These are phyloP conservation scores for Saturnispora saitoi DNA, from an alignment of 805 yeast genomes.

Conservation along the genomic window DNA sequence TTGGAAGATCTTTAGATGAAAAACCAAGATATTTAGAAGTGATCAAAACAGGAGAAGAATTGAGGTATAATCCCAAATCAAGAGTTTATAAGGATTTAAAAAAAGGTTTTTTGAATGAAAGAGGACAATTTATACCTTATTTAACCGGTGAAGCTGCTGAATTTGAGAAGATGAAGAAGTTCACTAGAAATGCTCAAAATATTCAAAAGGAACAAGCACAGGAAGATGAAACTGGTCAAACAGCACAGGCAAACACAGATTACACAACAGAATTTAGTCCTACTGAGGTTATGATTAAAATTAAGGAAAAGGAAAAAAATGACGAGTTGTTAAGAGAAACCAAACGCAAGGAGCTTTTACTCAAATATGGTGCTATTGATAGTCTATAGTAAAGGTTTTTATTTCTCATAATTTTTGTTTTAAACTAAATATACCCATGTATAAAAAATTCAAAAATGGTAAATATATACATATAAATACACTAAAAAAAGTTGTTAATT, in stretches of 20 bases:
- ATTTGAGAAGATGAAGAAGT: constrained; percentile 38
- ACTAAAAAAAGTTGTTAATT: background rate
- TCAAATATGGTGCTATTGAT: constrained; percentile 29
- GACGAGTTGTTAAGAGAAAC: constrained; percentile 23
- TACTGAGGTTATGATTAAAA: constrained; percentile 33
- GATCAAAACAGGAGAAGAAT: constrained; percentile 34
- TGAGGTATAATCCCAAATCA: constrained; percentile 48
- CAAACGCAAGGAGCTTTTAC: constrained; percentile 27
- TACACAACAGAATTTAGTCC: constrained; percentile 36
- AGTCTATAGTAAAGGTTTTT: background rate
- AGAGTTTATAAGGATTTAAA: constrained; percentile 30
- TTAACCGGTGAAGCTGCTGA: constrained; percentile 50
- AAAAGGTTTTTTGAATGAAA: constrained; percentile 28
- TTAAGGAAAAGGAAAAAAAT: constrained; percentile 28
- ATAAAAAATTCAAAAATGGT: background rate
- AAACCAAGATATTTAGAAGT: constrained; percentile 61
- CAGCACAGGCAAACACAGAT: constrained; percentile 20
- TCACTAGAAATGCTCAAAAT: constrained; percentile 29
- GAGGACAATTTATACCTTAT: constrained; percentile 46
- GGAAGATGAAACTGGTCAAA: constrained; percentile 9
- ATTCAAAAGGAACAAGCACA: constrained; percentile 16
- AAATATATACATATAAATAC: background rate
- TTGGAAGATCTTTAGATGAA: constrained; percentile 63
- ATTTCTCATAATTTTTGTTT: constrained; percentile 11
- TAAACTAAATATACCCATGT: background rate